Conservation (phyloP, 768 basidiomycete species). For the Suillus fuscotomentosus region DNA sequence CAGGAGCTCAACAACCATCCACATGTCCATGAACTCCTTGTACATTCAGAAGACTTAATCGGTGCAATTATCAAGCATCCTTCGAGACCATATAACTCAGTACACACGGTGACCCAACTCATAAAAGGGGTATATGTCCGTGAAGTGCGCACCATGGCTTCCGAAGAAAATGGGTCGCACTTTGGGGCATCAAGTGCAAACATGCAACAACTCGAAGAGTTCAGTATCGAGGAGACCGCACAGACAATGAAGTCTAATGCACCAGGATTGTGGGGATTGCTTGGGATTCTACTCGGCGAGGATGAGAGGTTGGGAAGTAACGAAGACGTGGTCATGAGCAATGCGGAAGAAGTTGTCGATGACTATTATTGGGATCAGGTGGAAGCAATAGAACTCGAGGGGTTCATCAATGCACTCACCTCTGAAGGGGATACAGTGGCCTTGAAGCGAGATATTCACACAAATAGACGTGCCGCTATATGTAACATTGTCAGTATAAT, state of each 20-base stretch:
- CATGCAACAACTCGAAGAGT: conserved; percentile 9
- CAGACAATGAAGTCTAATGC: conserved; percentile 1
- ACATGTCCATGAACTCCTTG: not conserved
- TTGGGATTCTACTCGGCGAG: not conserved
- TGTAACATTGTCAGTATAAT: too few relatives aligned
- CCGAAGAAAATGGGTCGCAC: conserved; percentile 11
- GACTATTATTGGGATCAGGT: conserved; percentile 4
- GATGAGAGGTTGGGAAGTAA: not conserved
- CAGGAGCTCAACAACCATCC: not conserved
- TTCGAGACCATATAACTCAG: too few relatives aligned
- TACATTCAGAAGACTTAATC: too few relatives aligned
- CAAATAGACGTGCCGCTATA: too few relatives aligned
- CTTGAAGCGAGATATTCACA: too few relatives aligned
- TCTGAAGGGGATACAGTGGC: too few relatives aligned
- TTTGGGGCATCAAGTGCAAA: conserved; percentile 8
- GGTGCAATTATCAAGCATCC: too few relatives aligned
- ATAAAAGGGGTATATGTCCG: too few relatives aligned
- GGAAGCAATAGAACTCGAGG: conserved; percentile 7
- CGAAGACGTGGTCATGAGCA: not conserved
- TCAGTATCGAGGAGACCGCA: conserved; percentile 14
- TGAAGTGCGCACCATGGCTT: not conserved
- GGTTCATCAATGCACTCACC: too few relatives aligned
- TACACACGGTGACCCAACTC: too few relatives aligned
- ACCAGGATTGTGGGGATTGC: conserved; percentile 13
- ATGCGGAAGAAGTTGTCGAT: not conserved